A percentile compares a stretch with the other conserved stretches of the same genome.
Evolutionary conservation across 345 rosid species (phyloP).

Genomic region (Cardamine resedifolia): DNA sequence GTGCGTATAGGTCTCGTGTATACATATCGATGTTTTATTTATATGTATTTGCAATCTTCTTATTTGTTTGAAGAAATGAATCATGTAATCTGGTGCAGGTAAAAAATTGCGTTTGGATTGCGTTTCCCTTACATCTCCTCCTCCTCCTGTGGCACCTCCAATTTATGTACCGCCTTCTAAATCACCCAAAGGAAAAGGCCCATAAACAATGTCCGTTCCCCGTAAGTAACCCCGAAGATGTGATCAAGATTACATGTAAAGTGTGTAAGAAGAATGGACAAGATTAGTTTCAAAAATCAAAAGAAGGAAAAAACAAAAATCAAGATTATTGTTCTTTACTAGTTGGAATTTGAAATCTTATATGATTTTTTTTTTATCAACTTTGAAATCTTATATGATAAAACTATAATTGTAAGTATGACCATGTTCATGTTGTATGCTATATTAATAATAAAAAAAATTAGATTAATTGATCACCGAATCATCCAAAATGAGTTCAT

Average conservation of each 20-base stretch:
- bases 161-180: neutral
- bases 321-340: too few species aligned
- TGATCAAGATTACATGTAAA: neutral
- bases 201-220: neutral
- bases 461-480: too few species aligned
- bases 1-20: neutral
- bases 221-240: neutral
- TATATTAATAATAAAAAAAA: too few species aligned
- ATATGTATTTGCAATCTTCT: neutral
- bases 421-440: neutral
- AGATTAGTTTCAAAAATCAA: neutral
- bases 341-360: too few species aligned
- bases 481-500: too few species aligned
- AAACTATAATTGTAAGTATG: neutral
- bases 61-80: neutral
- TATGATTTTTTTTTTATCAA: too few species aligned
- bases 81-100: neutral
- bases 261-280: neutral
- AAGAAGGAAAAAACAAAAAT: neutral
- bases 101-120: neutral
- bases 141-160: neutral
- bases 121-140: neutral
- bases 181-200: slow-evolving; percentile 4
- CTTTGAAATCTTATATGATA: neutral
- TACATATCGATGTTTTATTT: neutral